phyloP scores from a whole-genome alignment of 352 stramenopile species.

The Globisporangium rhizosaccharum region DNA sequence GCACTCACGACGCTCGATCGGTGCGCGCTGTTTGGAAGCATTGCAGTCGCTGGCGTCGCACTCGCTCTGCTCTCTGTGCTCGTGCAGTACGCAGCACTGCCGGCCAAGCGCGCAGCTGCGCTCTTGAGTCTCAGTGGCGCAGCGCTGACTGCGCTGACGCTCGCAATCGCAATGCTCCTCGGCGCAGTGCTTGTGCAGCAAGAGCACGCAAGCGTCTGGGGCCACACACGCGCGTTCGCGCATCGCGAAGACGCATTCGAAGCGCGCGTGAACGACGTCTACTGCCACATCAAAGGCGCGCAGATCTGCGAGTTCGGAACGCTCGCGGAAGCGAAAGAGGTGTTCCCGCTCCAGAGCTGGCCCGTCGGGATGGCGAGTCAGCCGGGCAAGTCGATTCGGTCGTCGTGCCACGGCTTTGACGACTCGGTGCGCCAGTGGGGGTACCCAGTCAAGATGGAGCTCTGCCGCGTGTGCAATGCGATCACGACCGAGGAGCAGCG shows the following conservation, averaged over 20 bases:
- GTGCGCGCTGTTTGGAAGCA: conserved; percentile 18
- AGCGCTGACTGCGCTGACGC: conserved; percentile 8
- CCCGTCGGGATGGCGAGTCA: conserved; percentile 28
- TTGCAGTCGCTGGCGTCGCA: conserved; percentile 11
- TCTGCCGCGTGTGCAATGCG: conserved; percentile 34
- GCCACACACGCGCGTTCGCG: conserved; percentile 14
- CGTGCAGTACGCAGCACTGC: conserved; percentile 10
- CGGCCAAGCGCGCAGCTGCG: conserved; percentile 4
- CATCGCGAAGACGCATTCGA: conserved; percentile 28
- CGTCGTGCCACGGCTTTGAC: conserved; percentile 35
- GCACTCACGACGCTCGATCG: conserved; percentile 24
- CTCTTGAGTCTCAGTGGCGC: conserved; percentile 13
- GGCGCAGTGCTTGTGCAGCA: conserved; percentile 12
- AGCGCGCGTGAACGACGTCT: conserved; percentile 36
- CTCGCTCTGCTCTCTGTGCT: conserved; percentile 22
- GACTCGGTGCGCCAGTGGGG: conserved; percentile 35
- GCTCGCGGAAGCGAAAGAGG: conserved; percentile 28
- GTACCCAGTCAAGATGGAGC: conserved; percentile 46
- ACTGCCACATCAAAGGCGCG: conserved; percentile 38
- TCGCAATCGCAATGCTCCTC: conserved; percentile 18
- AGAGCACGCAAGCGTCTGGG: conserved; percentile 24
- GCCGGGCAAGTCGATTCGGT: conserved; percentile 24
- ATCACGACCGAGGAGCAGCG: conserved; percentile 26
- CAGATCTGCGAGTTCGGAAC: conserved; percentile 33
- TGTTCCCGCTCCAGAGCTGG: conserved; percentile 37